A percentile compares a stretch with the other conserved stretches of the same genome.
Evolutionary conservation across 2,329 filamentous ascomycete genomes (phyloP).

Genomic region (Penicillium verrucosum): DNA sequence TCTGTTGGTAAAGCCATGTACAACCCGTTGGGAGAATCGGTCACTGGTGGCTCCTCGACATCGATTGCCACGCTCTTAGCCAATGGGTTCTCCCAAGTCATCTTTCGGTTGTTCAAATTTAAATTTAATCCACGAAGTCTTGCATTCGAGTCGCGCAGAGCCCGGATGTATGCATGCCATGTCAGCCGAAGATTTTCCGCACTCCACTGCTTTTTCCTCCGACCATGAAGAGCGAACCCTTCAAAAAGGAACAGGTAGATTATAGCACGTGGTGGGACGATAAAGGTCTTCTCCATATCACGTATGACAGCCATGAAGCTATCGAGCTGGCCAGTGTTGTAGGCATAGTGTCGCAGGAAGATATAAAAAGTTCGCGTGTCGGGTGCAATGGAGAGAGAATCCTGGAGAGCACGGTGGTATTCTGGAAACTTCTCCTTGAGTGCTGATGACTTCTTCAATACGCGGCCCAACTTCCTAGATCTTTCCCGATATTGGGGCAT

Average conservation of each 20-base stretch:
- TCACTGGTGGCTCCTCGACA: slow-evolving; percentile 8
- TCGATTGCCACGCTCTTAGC: slow-evolving; percentile 8
- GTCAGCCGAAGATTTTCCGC: slow-evolving; percentile 63
- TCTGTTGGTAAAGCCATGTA: slow-evolving; percentile 28
- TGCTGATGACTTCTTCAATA: slow-evolving; percentile 47
- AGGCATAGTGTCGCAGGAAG: slow-evolving; percentile 71
- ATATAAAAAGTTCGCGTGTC: slow-evolving; percentile 77
- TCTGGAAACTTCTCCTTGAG: slow-evolving; percentile 51
- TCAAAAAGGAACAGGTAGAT: slow-evolving; percentile 80
- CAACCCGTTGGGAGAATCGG: slow-evolving; percentile 13
- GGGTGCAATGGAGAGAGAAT: slow-evolving; percentile 64
- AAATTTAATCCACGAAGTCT: slow-evolving; percentile 22
- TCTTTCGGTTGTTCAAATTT: slow-evolving; percentile 12
- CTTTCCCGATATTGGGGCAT: slow-evolving; percentile 35
- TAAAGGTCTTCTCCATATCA: slow-evolving; percentile 70
- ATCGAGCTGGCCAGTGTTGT: slow-evolving; percentile 66
- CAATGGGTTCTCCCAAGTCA: slow-evolving; percentile 34
- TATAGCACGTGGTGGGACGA: slow-evolving; percentile 67
- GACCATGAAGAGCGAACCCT: slow-evolving; percentile 74
- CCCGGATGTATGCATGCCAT: slow-evolving; percentile 60
- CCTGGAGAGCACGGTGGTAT: slow-evolving; percentile 61
- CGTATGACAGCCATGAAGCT: slow-evolving; percentile 68
- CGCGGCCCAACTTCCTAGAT: slow-evolving; percentile 45
- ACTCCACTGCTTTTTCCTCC: slow-evolving; percentile 68
- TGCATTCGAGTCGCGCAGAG: slow-evolving; percentile 36